A percentile compares a stretch with the other conserved stretches of the same genome.
Evolutionary conservation across 2,329 filamentous ascomycete species (phyloP).

Genomic region (Clarireedia monteithiana): DNA sequence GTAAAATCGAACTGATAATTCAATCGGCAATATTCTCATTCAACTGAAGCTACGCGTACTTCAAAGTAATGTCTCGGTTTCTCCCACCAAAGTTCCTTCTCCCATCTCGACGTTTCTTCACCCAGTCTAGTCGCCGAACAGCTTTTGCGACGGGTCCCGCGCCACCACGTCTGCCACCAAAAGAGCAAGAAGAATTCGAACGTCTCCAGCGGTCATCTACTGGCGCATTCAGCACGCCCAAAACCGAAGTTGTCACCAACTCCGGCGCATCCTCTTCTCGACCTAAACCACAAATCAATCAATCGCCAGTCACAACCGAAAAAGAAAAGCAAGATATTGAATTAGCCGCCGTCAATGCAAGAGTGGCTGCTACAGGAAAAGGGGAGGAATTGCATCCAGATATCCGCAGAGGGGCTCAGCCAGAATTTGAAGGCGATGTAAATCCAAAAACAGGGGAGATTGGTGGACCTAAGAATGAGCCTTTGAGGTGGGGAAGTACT

Average conservation of each 20-base stretch:
- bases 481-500: constrained; percentile 70
- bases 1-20: too few species aligned
- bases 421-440: constrained; percentile 85
- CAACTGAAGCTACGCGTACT: neutral
- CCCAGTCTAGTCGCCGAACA: constrained; percentile 22
- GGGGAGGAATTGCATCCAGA: constrained; percentile 64
- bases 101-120: constrained; percentile 24
- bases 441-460: constrained; percentile 95
- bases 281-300: constrained; percentile 38
- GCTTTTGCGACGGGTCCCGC: constrained; percentile 50
- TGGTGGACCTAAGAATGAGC: constrained; percentile 95
- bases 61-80: constrained; percentile 22
- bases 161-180: constrained; percentile 78
- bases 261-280: constrained; percentile 22
- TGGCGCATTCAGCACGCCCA: constrained; percentile 65
- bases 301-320: constrained; percentile 33
- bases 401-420: constrained; percentile 66
- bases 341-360: constrained; percentile 30
- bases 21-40: too few species aligned
- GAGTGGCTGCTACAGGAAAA: constrained; percentile 45
- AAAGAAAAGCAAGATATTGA: constrained; percentile 18
- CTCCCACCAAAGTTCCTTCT: constrained; percentile 22
- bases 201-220: constrained; percentile 71
- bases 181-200: constrained; percentile 87
- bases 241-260: constrained; percentile 15